These are phyloP conservation scores for Cercospora sp. DNA, from an alignment of 2,329 filamentous ascomycete genomes.

Conservation along the genomic window DNA sequence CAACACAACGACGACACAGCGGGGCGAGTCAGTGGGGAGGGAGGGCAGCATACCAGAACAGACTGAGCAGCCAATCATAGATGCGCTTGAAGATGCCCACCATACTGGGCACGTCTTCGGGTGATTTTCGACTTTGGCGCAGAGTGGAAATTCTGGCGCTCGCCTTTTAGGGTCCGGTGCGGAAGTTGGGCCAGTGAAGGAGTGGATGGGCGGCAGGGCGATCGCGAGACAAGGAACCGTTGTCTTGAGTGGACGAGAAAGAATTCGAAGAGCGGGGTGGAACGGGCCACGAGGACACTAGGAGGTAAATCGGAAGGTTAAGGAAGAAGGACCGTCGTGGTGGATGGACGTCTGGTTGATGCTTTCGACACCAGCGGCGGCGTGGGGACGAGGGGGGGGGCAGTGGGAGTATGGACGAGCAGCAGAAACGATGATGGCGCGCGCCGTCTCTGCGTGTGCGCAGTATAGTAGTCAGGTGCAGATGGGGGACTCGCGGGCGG, in stretches of 20 bases:
- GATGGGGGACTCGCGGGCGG: conserved; percentile 1
- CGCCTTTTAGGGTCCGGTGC: conserved; percentile 10
- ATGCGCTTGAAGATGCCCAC: conserved; percentile 88
- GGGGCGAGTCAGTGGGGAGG: background rate
- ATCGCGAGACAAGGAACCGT: conserved; percentile 20
- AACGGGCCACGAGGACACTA: conserved; percentile 11
- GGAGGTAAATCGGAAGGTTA: conserved; percentile 7
- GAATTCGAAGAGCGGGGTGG: conserved; percentile 19
- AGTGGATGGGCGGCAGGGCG: conserved; percentile 21
- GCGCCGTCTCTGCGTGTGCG: background rate
- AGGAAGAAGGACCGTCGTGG: background rate
- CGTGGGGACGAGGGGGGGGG: background rate
- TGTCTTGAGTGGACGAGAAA: conserved; percentile 20
- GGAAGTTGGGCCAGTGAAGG: conserved; percentile 13
- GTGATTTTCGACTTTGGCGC: background rate
- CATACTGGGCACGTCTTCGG: conserved; percentile 56
- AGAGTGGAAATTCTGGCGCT: conserved; percentile 14
- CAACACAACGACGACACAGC: conserved; percentile 1
- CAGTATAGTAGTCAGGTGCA: conserved; percentile 9
- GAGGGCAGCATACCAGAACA: conserved; percentile 75
- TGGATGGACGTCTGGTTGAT: background rate
- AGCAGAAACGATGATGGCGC: background rate
- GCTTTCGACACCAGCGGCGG: background rate
- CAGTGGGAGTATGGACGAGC: background rate
- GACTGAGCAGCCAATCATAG: conserved; percentile 97